These are phyloP conservation scores for Clonostachys rhizophaga DNA, from an alignment of 2,329 filamentous ascomycete genomes.

Conservation along the genomic window DNA sequence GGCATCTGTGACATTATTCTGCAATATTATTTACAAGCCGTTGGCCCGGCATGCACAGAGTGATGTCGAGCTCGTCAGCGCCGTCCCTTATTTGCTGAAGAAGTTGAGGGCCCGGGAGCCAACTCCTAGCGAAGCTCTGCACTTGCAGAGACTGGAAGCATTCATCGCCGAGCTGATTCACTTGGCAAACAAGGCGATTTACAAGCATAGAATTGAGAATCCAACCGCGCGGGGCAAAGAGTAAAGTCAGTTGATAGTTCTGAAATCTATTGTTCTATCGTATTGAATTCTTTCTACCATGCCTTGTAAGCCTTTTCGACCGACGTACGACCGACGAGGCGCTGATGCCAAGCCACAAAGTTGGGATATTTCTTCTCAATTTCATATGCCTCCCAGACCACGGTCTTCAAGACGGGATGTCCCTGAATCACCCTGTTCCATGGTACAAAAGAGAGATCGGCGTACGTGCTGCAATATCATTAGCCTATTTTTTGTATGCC, in stretches of 20 bases:
- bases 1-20: slow-evolving; percentile 48
- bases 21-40: slow-evolving; percentile 45
- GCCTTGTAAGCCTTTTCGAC: slow-evolving; percentile 12
- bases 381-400: slow-evolving; percentile 7
- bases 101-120: no score
- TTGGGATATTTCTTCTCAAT: slow-evolving; percentile 24
- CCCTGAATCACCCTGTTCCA: slow-evolving; percentile 13
- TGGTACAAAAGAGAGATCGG: slow-evolving; percentile 21
- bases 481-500: not conserved
- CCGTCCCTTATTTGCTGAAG: no score
- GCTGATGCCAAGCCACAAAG: slow-evolving; percentile 24
- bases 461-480: slow-evolving; percentile 17
- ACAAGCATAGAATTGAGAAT: no score
- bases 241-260: no score
- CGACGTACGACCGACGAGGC: slow-evolving; percentile 19
- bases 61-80: no score
- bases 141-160: no score
- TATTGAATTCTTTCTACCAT: not conserved
- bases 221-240: no score
- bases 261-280: no score
- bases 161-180: no score
- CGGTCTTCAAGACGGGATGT: not conserved
- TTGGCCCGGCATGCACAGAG: slow-evolving; percentile 13
- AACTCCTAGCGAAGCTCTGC: no score
- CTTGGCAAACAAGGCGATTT: no score